Conservation (phyloP, 305 asterid genomes). For the Ilex paraguariensis region DNA sequence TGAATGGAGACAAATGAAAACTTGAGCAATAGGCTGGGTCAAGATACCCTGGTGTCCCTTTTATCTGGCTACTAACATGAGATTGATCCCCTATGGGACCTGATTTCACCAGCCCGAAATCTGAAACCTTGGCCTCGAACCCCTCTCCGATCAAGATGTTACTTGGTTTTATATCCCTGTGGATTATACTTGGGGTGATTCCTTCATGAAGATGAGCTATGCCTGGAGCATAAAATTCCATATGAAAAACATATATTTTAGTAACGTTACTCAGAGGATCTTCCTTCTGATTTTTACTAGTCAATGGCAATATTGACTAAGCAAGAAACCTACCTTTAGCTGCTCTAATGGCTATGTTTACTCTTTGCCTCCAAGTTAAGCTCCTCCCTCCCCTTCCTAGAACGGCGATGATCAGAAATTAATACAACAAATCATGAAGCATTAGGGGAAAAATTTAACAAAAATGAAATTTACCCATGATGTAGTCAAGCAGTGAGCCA, state of each 20-base stretch:
- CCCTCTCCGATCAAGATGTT: constrained; percentile 60
- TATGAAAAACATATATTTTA: too few species aligned
- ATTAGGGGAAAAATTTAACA: background rate
- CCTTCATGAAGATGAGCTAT: constrained; percentile 71
- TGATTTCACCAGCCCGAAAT: constrained; percentile 63
- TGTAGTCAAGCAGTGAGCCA: constrained; percentile 68
- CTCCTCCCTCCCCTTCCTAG: constrained; percentile 56
- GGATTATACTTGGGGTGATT: constrained; percentile 61
- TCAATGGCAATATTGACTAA: too few species aligned
- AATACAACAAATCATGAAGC: background rate
- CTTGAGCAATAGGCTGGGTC: constrained; percentile 76
- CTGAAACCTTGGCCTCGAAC: constrained; percentile 73
- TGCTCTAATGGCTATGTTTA: constrained; percentile 65
- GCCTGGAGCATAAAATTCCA: constrained; percentile 22
- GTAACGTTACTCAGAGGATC: too few species aligned
- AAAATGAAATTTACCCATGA: constrained; percentile 39
- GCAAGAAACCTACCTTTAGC: constrained; percentile 52
- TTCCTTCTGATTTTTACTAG: too few species aligned
- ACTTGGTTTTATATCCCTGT: constrained; percentile 73
- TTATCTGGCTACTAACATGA: constrained; percentile 60
- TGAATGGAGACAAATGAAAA: constrained; percentile 53
- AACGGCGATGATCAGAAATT: background rate
- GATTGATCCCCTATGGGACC: constrained; percentile 68
- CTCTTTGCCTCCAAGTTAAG: constrained; percentile 78
- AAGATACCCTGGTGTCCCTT: constrained; percentile 77